These are phyloP conservation scores for Paraphoma chrysanthemicola DNA, from an alignment of 2,329 filamentous ascomycete genomes.

Conservation along the genomic window DNA sequence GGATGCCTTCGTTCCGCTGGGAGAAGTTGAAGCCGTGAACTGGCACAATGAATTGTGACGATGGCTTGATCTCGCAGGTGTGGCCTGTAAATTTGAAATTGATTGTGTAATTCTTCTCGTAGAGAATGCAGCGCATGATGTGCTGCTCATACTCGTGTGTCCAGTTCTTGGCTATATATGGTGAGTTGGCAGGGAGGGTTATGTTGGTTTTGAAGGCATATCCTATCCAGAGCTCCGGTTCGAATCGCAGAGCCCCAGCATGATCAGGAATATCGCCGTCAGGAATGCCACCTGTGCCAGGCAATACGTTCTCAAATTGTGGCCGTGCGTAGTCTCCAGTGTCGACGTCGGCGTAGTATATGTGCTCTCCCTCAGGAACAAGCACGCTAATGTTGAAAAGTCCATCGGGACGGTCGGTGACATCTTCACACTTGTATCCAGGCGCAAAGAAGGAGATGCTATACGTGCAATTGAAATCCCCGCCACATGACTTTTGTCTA, in stretches of 20 bases:
- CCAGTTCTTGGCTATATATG: constrained; percentile 30
- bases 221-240: constrained; percentile 46
- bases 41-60: constrained; percentile 27
- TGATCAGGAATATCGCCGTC: constrained; percentile 21
- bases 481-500: constrained; percentile 44
- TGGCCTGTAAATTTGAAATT: constrained; percentile 39
- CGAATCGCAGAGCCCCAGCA: constrained; percentile 36
- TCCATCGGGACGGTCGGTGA: constrained; percentile 29
- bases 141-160: constrained; percentile 33
- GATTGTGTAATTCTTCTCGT: constrained; percentile 43
- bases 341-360: constrained; percentile 38
- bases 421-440: constrained; percentile 40
- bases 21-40: constrained; percentile 39
- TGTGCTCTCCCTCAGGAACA: constrained; percentile 33
- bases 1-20: constrained; percentile 43
- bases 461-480: constrained; percentile 43
- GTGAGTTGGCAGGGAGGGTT: constrained; percentile 22
- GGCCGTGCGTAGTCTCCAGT: constrained; percentile 36
- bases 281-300: constrained; percentile 38
- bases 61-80: constrained; percentile 26
- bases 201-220: constrained; percentile 36
- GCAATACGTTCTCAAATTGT: constrained; percentile 25
- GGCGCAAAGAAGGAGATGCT: constrained; percentile 35
- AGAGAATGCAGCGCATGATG: constrained; percentile 42
- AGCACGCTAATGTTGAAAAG: constrained; percentile 43